phyloP scores from a whole-genome alignment of 768 basidiomycete genomes.

The Hericium coralloides region DNA sequence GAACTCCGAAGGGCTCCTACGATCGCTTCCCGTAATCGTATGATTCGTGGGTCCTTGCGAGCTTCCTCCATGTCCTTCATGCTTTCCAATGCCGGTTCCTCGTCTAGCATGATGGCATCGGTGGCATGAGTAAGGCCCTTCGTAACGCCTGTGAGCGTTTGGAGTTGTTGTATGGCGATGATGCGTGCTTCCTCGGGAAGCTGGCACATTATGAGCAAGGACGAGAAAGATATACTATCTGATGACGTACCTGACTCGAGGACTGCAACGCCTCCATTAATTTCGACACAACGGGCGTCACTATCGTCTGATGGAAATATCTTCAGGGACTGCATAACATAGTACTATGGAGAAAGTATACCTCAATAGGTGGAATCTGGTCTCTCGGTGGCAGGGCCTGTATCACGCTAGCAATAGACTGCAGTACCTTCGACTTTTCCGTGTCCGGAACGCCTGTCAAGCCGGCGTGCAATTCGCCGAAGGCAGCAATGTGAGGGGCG shows the following conservation, averaged over 20 bases:
- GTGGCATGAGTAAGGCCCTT: conserved; percentile 76
- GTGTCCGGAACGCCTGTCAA: conserved; percentile 72
- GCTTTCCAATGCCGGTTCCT: conserved; percentile 42
- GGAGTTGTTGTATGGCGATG: conserved; percentile 61
- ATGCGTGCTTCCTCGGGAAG: conserved; percentile 64
- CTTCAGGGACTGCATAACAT: not conserved
- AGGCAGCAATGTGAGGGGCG: conserved; percentile 76
- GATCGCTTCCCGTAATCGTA: conserved; percentile 58
- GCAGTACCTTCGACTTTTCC: conserved; percentile 84
- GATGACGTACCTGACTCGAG: conserved; percentile 37
- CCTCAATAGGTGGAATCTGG: conserved; percentile 71
- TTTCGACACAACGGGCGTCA: conserved; percentile 64
- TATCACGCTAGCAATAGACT: conserved; percentile 89
- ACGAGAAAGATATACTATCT: not conserved
- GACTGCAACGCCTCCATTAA: conserved; percentile 54
- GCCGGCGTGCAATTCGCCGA: conserved; percentile 75
- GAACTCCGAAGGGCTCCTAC: conserved; percentile 48
- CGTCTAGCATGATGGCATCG: conserved; percentile 58
- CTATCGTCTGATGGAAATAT: conserved; percentile 45
- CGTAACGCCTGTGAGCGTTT: conserved; percentile 77
- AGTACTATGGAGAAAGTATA: conserved; percentile 15
- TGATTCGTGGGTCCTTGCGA: conserved; percentile 54
- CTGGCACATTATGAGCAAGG: conserved; percentile 26
- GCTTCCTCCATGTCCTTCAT: conserved; percentile 47
- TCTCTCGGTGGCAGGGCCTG: conserved; percentile 79